Evolutionary conservation across 805 yeast species (phyloP), one percentile per base, ranked within the genome.

Genomic region (Saturnispora silvae): DNA sequence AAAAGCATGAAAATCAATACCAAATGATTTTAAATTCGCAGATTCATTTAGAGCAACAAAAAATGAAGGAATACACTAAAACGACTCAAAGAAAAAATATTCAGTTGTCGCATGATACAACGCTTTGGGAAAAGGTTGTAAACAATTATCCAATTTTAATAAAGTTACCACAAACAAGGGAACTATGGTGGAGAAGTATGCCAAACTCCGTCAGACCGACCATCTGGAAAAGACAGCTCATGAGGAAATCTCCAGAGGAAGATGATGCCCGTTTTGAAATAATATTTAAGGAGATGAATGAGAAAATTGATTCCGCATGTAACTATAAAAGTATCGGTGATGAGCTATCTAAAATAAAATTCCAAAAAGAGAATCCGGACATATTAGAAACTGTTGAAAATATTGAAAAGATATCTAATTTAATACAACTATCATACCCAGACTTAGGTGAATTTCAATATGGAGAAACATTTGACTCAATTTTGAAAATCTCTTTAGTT

Each of bases 101-200:
- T 8, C 60, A 57, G 27, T 57, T 56, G 19, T 60, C 58, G 10
- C 52, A 56, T 32, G 76, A 70, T 47, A 45, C 46, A 2, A 36
- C 40, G 28, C 50, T 48, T 7, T 75, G 81, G 81, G 43, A 41
- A 8, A 50, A 56, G 29, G 61, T 71, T 7, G 40, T 66, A 4
- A 61, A 65, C 6, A 51, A 63, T 34, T 64, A 59, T 37, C 49
- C 51, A 18, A 40, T 43, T 5, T 56, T 57, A 30, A 50, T 69
- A 16, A 53, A 57, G 37, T 48, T 55, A 11, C 59, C 68, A 1
- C 47, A 57, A 16, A 63, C 67, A 5, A 59, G 77, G 31, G 77
- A 73, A 42, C 52, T 74, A 23, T 72, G 77, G 72, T 75, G 81
- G 81, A 56, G 77, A 25, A 77, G 77, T 4, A 49, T 75, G 3